phyloP scores from a whole-genome alignment of 148 eudicot genomes.

The Tetragonia tetragonoides region DNA sequence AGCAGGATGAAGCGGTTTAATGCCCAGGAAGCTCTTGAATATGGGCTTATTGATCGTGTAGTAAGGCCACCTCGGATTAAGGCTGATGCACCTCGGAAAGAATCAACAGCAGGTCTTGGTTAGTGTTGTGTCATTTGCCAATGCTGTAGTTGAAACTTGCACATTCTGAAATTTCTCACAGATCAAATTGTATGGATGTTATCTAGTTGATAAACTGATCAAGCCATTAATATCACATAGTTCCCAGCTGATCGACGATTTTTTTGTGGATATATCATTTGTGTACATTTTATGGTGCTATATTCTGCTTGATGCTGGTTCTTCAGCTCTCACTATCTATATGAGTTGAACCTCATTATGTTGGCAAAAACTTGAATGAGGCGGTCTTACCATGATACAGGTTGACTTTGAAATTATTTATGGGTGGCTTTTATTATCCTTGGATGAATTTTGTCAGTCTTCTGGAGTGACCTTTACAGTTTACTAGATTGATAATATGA shows the following conservation, averaged over 20 bases:
- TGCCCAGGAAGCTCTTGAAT: constrained; percentile 83
- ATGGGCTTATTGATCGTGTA: constrained; percentile 82
- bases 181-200: constrained; percentile 13
- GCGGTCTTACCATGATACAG: no score
- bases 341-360: not conserved
- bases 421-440: no score
- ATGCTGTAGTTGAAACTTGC: constrained; percentile 9
- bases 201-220: constrained; percentile 4
- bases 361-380: no score
- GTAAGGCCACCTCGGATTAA: constrained; percentile 63
- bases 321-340: no score
- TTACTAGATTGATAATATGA: not conserved
- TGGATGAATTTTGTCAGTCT: no score
- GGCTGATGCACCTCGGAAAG: constrained; percentile 57
- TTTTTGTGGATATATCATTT: not conserved
- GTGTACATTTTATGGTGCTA: not conserved
- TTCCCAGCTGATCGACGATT: not conserved
- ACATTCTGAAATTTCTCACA: constrained; percentile 10
- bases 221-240: not conserved
- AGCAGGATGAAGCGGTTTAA: constrained; percentile 54
- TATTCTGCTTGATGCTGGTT: not conserved
- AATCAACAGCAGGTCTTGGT: constrained; percentile 61
- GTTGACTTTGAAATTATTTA: no score
- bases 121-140: constrained; percentile 30
- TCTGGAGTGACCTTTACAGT: not conserved